phyloP scores from a whole-genome alignment of 2,329 filamentous ascomycete genomes.

The Trichoderma sp. region DNA sequence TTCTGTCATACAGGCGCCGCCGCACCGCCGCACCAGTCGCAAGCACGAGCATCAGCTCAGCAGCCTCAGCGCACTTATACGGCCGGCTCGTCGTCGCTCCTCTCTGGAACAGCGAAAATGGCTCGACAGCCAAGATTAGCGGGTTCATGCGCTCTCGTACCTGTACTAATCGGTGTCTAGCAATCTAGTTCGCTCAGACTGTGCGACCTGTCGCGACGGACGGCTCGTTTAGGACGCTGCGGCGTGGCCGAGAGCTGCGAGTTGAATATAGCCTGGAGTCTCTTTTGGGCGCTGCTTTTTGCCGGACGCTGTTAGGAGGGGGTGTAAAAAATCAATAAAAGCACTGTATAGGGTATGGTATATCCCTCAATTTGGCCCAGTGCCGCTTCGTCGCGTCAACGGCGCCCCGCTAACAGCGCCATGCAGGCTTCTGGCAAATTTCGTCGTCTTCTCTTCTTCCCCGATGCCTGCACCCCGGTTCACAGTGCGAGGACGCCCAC shows the following conservation, averaged over 20 bases:
- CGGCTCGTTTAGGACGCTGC: background rate
- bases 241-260: slow-evolving; percentile 9
- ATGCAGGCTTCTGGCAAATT: slow-evolving; percentile 16
- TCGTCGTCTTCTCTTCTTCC: slow-evolving; percentile 1
- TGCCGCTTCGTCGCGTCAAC: background rate
- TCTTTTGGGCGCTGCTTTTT: background rate
- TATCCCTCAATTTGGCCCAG: background rate
- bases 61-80: background rate
- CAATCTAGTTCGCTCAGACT: background rate
- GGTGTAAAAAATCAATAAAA: background rate
- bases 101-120: background rate
- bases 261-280: background rate
- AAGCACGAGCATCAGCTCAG: background rate
- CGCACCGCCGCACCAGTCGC: background rate
- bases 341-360: background rate
- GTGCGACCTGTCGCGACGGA: slow-evolving; percentile 2
- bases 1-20: background rate
- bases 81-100: background rate
- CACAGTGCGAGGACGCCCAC: background rate
- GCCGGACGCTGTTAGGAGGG: slow-evolving; percentile 1
- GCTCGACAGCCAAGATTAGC: background rate
- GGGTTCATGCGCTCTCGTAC: slow-evolving; percentile 2
- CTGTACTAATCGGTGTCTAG: background rate
- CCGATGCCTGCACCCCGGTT: slow-evolving; percentile 4
- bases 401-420: background rate